Percentiles rank a stretch among this genome's conserved stretches.
Evolutionary conservation across 345 rosid species (phyloP).

Genomic region (Citrus mangshanensis): DNA sequence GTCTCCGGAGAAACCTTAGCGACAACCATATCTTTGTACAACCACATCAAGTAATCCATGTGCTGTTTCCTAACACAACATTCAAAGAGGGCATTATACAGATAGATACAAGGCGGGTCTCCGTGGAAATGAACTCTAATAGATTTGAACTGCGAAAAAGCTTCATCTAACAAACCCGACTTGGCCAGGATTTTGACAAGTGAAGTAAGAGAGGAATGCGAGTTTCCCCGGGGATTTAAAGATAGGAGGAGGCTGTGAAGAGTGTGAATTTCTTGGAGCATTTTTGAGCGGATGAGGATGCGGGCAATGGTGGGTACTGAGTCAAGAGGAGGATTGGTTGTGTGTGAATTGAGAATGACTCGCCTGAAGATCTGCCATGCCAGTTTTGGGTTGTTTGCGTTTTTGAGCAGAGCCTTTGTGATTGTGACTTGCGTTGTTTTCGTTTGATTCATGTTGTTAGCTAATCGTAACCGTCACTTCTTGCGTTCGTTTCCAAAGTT

Average conservation of each 20-base stretch:
- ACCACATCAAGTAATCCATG: constrained; percentile 58
- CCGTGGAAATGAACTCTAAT: constrained; percentile 52
- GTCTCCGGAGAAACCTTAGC: constrained; percentile 66
- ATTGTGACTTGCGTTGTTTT: constrained; percentile 46
- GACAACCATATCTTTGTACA: constrained; percentile 69
- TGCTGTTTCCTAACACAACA: constrained; percentile 42
- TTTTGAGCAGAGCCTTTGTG: constrained; percentile 54
- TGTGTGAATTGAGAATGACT: constrained; percentile 40
- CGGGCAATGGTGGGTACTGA: constrained; percentile 58
- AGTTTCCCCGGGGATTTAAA: constrained; percentile 19
- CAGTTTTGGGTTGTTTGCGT: constrained; percentile 59
- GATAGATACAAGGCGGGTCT: constrained; percentile 36
- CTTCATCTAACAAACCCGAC: constrained; percentile 43
- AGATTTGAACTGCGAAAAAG: constrained; percentile 57
- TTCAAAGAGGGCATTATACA: constrained; percentile 62
- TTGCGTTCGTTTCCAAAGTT: neutral
- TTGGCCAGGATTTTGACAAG: constrained; percentile 46
- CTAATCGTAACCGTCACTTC: neutral
- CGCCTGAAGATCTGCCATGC: constrained; percentile 93
- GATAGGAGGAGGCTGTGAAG: constrained; percentile 54
- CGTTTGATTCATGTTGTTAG: constrained; percentile 44
- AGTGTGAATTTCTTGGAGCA: constrained; percentile 63
- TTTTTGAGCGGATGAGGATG: constrained; percentile 58
- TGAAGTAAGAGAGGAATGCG: constrained; percentile 40
- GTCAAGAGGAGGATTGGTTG: constrained; percentile 19